Base-by-base conservation (phyloP, 2,329 filamentous ascomycete species). In the Calonectria hongkongensis region DNA sequence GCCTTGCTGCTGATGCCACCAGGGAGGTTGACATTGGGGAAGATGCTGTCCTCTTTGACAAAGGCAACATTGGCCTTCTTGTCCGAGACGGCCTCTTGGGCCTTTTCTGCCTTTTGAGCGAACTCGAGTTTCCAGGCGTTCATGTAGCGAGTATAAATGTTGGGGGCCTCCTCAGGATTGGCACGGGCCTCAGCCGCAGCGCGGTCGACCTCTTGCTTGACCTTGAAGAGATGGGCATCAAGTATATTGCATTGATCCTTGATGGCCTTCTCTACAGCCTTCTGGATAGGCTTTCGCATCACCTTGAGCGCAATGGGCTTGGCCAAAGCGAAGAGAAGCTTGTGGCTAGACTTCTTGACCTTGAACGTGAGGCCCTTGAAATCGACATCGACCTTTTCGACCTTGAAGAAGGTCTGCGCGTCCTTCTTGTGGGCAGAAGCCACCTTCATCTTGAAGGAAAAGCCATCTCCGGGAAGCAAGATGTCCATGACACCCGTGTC, bases 291-390 rank as follows among this genome's bases (percentile, higher is more conserved):
- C 41, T 96, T 95, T 60, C 94, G 93, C 79, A 99, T 90, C 33
- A 95, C 91, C 86, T 93, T 95, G 82, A 98, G 89, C 76, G 98
- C 89, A 30, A 98, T 83, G 5, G 96, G 95, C 89, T 98, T 98
- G 88, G 96, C 93, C 45, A 98, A 82, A 68, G 87, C 88, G 84
- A 98, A 98, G 27, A 98, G 89, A 15, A 97, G 81, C 90, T 98
- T 99, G 90, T 98, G 96, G 84, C 93, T 97, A 66, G 96, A 98
- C 88, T 98, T 92, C 89, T 96, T 95, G 76, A 99, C 85, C 87
- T 98, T 98, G 86, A 99, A 92, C 78, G 94, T 91, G 71, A 98
- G 89, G 81, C 96, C 84, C 86, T 94, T 94, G 78, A 98, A 91
- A 79, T 95, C 92, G 25, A 98, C 94, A 48, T 94, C 89, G 3